Conservation (phyloP, 768 basidiomycete species). For the Daedaleopsis sinensis region DNA sequence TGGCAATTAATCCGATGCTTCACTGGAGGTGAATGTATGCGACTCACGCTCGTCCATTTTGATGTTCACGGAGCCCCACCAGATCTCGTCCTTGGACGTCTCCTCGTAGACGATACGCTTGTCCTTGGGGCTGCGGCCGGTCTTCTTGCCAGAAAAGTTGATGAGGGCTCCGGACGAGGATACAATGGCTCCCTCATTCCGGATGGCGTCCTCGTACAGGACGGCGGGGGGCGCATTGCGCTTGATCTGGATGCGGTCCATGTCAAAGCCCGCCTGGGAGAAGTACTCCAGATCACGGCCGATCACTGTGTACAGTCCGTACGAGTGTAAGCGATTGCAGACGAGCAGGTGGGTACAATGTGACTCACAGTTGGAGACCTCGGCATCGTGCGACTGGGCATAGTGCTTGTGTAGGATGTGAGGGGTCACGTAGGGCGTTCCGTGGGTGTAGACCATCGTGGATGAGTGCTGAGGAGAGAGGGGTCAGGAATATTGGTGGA, state of each 20-base stretch:
- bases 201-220: slow-evolving; percentile 97
- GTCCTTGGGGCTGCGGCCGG: slow-evolving; percentile 96
- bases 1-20: slow-evolving; percentile 4
- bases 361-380: slow-evolving; percentile 59
- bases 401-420: slow-evolving; percentile 89
- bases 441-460: slow-evolving; percentile 69
- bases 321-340: slow-evolving; percentile 8
- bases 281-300: slow-evolving; percentile 95
- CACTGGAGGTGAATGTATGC: not conserved
- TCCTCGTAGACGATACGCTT: slow-evolving; percentile 99
- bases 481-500: not conserved
- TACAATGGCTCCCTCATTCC: slow-evolving; percentile 98
- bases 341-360: not conserved
- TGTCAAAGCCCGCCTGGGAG: slow-evolving; percentile 99
- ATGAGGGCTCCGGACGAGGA: slow-evolving; percentile 95
- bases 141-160: slow-evolving; percentile 99
- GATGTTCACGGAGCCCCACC: slow-evolving; percentile 99
- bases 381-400: slow-evolving; percentile 72
- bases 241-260: slow-evolving; percentile 95
- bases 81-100: slow-evolving; percentile 93
- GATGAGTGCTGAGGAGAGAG: slow-evolving; percentile 6
- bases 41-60: slow-evolving; percentile 93
- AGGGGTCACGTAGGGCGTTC: slow-evolving; percentile 86
- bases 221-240: slow-evolving; percentile 89
- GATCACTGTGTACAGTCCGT: slow-evolving; percentile 59